Evolutionary conservation across 768 basidiomycete species (phyloP).

Genomic region (Tephrocybe sp.): DNA sequence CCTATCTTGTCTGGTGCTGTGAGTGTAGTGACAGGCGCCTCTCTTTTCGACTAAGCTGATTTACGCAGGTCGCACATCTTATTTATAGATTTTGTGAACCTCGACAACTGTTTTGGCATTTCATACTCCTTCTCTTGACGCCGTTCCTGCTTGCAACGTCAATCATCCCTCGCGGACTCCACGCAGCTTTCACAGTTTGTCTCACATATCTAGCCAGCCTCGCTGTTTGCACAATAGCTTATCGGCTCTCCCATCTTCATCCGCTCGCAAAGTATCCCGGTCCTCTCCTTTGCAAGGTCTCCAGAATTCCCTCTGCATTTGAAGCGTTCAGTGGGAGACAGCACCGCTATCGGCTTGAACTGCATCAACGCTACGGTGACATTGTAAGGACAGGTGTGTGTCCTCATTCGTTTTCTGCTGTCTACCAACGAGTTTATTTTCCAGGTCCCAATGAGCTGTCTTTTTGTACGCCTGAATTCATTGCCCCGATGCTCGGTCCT

Average conservation of each 20-base stretch:
- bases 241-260: conserved; percentile 48
- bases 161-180: not conserved
- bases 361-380: conserved; percentile 56
- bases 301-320: conserved; percentile 34
- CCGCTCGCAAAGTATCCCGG: conserved; percentile 49
- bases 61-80: conserved; percentile 9
- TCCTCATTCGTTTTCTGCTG: no score
- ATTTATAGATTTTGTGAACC: conserved; percentile 12
- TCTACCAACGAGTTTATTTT: not conserved
- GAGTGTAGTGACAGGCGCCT: not conserved
- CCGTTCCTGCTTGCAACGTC: conserved; percentile 4
- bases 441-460: conserved; percentile 50
- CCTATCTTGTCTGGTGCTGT: conserved; percentile 1
- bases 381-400: conserved; percentile 54
- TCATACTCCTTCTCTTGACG: conserved; percentile 6
- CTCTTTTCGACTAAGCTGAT: not conserved
- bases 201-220: conserved; percentile 3
- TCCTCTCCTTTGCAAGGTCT: conserved; percentile 37
- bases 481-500: conserved; percentile 33
- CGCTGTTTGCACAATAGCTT: conserved; percentile 15
- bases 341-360: conserved; percentile 38
- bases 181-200: not conserved
- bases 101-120: conserved; percentile 1
- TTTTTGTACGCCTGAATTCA: conserved; percentile 30
- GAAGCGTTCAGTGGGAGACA: conserved; percentile 36